A percentile compares a stretch with the other conserved stretches of the same genome.
Evolutionary conservation across 169 alveolate genomes (phyloP).

Genomic region (Hepatocystis sp.): DNA sequence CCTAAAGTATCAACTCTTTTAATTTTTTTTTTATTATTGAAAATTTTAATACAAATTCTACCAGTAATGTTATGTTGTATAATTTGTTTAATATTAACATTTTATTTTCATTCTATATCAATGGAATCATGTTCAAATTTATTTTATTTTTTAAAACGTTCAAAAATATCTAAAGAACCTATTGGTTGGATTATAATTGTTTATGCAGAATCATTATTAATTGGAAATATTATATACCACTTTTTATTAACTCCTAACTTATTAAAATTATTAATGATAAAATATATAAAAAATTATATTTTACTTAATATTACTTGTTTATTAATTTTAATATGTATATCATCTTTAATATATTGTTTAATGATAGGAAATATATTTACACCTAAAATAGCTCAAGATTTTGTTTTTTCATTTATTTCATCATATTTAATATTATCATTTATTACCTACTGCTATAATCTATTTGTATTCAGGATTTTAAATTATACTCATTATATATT

Average conservation of each 20-base stretch:
- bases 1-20: slow-evolving; percentile 47
- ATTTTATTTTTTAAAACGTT: slow-evolving; percentile 6
- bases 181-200: slow-evolving; percentile 68
- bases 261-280: slow-evolving; percentile 4
- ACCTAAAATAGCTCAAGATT: slow-evolving; percentile 64
- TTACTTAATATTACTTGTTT: slow-evolving; percentile 11
- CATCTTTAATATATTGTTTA: slow-evolving; percentile 29
- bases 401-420: slow-evolving; percentile 66
- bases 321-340: slow-evolving; percentile 17
- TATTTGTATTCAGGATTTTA: background rate
- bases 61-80: slow-evolving; percentile 37
- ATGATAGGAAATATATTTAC: slow-evolving; percentile 64
- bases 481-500: slow-evolving; percentile 16
- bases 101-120: slow-evolving; percentile 54
- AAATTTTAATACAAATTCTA: slow-evolving; percentile 5
- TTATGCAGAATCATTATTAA: slow-evolving; percentile 37
- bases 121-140: slow-evolving; percentile 42
- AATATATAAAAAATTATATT: slow-evolving; percentile 5
- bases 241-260: slow-evolving; percentile 16
- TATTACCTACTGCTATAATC: slow-evolving; percentile 21
- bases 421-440: slow-evolving; percentile 45
- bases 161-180: slow-evolving; percentile 41
- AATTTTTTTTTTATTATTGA: slow-evolving; percentile 33
- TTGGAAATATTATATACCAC: slow-evolving; percentile 56
- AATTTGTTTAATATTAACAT: slow-evolving; percentile 38